A percentile compares a stretch with the other conserved stretches of the same genome.
Evolutionary conservation across 257 asterid genomes (phyloP).

Genomic region (Ajuga chamaepitys): DNA sequence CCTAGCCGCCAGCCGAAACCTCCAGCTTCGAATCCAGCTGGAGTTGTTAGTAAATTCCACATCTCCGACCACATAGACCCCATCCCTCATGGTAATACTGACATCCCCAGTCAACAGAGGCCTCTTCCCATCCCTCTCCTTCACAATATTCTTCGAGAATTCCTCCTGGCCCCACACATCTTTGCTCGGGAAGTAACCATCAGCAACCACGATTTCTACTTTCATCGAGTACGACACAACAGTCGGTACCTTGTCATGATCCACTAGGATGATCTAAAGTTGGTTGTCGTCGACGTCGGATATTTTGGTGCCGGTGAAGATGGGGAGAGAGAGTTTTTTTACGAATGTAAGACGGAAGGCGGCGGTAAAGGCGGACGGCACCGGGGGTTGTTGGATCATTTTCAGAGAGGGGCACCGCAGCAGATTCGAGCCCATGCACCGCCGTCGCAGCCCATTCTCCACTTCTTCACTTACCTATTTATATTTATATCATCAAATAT

Average conservation of each 20-base stretch:
- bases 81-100: constrained; percentile 39
- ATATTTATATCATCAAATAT: too few species aligned
- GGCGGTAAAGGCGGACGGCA: not conserved
- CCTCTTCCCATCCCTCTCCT: constrained; percentile 55
- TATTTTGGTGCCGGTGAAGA: constrained; percentile 59
- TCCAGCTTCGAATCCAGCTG: constrained; percentile 67
- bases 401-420: constrained; percentile 33
- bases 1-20: constrained; percentile 57
- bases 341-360: constrained; percentile 32
- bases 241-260: constrained; percentile 12
- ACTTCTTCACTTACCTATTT: constrained; percentile 63
- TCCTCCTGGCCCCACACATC: constrained; percentile 34
- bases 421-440: constrained; percentile 14
- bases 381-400: constrained; percentile 14
- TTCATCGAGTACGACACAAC: constrained; percentile 28
- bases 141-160: constrained; percentile 32
- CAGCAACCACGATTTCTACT: constrained; percentile 50
- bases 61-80: constrained; percentile 38
- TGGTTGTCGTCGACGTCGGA: constrained; percentile 27
- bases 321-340: constrained; percentile 28
- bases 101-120: constrained; percentile 57
- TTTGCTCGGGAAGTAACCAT: constrained; percentile 47
- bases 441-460: constrained; percentile 38
- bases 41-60: constrained; percentile 69
- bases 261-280: constrained; percentile 41